Base-by-base conservation (phyloP, 352 stramenopile species). In the Pythium insidiosum region DNA sequence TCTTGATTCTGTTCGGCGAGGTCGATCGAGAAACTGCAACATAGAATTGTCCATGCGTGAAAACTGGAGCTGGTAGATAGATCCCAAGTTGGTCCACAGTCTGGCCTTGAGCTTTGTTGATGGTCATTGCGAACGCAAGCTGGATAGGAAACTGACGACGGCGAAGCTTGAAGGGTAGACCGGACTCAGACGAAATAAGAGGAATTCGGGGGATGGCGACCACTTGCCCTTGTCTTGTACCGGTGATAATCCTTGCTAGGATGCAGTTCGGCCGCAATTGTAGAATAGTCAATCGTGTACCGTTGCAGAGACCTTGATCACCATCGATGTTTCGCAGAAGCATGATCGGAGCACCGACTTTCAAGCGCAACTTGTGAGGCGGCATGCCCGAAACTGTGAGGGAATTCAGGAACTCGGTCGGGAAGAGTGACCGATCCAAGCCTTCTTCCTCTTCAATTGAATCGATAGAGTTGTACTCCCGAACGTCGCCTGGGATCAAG, bases 291-390 rank as follows among this genome's bases (percentile, higher is more conserved):
- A 68, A 43, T 1, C 43, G 33, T 1, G 55, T 68, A 0, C 47
- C 58, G 36, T 66, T 68, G 21, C 55, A 64, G 0, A 73, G 22
- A 2, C 58, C 55, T 11, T 49, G 24, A 12, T 58, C 41, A 0
- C 47, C 18, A 31, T 66, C 60, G 21, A 66, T 38, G 33, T 61
- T 69, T 3, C 54, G 49, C 16, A 68, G 57, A 18, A 68, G n/a
- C 51, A 68, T 60, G 6, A 72, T 29, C 0, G 46, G 41, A 39
- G 34, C 26, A 5, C 53, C 48, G 2, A 50, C 31, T 18, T 61
- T 61, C 0, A 70, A 20, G 3, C 4, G 25, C 3, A 66, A 18
- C 13, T 53, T 58, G 43, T 67, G 57, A 5, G 45, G 53, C 4
- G 47, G 47, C 4, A 67, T 54, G 1, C 47, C 61, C 13, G 25